phyloP scores from a whole-genome alignment of 176 grass and related monocot species.

The Oryza meyeriana region DNA sequence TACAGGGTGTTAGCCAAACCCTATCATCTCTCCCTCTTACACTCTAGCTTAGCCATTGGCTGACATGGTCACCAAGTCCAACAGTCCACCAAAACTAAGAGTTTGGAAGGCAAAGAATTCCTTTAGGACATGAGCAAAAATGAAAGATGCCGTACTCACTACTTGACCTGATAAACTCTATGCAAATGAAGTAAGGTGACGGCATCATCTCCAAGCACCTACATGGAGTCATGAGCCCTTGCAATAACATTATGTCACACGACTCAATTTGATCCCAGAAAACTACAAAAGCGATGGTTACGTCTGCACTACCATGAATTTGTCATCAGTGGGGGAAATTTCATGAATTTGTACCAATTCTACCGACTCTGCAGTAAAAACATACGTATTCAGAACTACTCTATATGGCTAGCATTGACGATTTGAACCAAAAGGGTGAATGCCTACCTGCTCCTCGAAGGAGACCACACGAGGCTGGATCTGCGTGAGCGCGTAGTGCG shows the following conservation, averaged over 20 bases:
- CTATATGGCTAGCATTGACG: neutral
- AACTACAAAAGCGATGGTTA: neutral
- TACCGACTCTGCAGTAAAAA: neutral
- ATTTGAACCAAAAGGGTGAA: neutral
- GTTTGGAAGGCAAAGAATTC: neutral
- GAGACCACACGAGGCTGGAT: constrained; percentile 97
- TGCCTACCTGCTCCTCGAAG: constrained; percentile 90
- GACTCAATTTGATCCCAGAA: neutral
- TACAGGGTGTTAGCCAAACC: neutral
- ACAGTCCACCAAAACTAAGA: neutral
- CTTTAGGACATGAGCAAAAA: neutral
- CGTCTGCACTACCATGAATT: neutral
- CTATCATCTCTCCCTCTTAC: neutral
- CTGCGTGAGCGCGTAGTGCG: constrained; percentile 85
- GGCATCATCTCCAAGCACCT: neutral
- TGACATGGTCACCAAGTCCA: neutral
- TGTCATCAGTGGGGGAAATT: neutral
- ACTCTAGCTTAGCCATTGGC: neutral
- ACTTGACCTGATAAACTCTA: neutral
- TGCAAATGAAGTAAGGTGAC: neutral
- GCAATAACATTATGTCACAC: neutral
- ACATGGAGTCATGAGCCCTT: neutral
- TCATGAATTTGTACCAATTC: neutral
- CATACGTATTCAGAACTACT: neutral
- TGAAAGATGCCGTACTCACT: neutral